Percentiles rank a stretch among this genome's conserved stretches.
These are phyloP conservation scores for Triadica sebifera DNA, from an alignment of 345 rosid genomes.

Conservation along the genomic window DNA sequence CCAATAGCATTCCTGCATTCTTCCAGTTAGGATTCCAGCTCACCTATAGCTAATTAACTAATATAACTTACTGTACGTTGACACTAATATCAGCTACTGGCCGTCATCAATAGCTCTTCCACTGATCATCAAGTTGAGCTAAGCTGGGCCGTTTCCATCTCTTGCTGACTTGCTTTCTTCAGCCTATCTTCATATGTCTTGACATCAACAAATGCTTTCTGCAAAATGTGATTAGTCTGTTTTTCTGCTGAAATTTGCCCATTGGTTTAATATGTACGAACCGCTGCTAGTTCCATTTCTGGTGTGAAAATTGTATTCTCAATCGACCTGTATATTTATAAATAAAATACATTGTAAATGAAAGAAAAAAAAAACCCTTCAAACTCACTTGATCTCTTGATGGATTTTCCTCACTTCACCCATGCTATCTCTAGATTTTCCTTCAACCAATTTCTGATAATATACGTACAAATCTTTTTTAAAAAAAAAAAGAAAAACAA, in stretches of 20 bases:
- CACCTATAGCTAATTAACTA: no score
- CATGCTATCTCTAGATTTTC: constrained; percentile 49
- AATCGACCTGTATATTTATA: constrained; percentile 43
- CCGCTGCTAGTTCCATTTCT: constrained; percentile 62
- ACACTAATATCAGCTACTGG: no score
- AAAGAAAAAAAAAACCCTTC: neutral
- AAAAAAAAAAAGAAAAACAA: no score
- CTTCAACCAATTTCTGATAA: constrained; percentile 56
- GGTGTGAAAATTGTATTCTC: constrained; percentile 63
- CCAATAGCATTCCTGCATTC: constrained; percentile 22
- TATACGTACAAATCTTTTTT: neutral
- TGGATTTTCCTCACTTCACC: constrained; percentile 72
- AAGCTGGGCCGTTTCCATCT: no score
- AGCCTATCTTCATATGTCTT: no score
- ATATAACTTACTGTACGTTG: no score
- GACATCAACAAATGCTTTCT: constrained; percentile 73
- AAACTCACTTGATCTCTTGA: constrained; percentile 55
- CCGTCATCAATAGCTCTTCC: no score
- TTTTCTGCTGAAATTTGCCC: constrained; percentile 20
- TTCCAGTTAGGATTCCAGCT: constrained; percentile 10
- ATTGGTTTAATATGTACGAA: constrained; percentile 29
- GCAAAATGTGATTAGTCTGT: constrained; percentile 40
- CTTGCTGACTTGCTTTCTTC: no score
- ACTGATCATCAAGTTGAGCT: no score
- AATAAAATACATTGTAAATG: no score